Percentiles rank a stretch among this genome's conserved stretches.
Evolutionary conservation across 2,329 filamentous ascomycete species (phyloP).

Genomic region (Phaeophleospora eucalypticola): DNA sequence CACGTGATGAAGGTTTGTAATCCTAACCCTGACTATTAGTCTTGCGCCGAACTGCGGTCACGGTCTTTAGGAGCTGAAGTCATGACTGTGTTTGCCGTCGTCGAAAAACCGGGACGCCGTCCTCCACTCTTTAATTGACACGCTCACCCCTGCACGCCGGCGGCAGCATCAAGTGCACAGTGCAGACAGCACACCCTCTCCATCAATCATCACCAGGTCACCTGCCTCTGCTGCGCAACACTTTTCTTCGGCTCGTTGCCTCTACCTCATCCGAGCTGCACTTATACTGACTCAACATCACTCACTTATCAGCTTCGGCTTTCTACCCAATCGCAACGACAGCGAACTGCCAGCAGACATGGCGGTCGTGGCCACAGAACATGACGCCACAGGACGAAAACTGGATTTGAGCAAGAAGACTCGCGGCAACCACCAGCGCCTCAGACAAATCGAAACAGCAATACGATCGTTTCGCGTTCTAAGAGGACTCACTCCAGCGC

Average conservation of each 20-base stretch:
- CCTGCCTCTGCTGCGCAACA: not conserved
- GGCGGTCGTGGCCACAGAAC: slow-evolving; percentile 2
- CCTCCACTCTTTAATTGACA: not conserved
- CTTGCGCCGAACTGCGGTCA: not conserved
- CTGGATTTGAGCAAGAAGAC: slow-evolving; percentile 15
- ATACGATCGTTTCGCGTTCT: slow-evolving; percentile 25
- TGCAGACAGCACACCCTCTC: not conserved
- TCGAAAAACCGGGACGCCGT: not conserved
- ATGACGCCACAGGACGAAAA: not conserved
- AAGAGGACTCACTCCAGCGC: slow-evolving; percentile 22
- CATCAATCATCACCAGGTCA: not conserved
- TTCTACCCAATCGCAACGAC: not conserved
- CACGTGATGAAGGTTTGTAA: not conserved
- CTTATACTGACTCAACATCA: not conserved
- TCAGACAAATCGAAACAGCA: slow-evolving; percentile 25
- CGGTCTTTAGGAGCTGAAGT: not conserved
- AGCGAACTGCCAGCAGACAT: not conserved
- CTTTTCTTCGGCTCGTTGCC: not conserved
- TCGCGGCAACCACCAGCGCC: slow-evolving; percentile 11
- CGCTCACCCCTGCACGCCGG: not conserved
- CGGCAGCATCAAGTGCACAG: not conserved
- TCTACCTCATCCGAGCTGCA: not conserved
- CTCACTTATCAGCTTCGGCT: not conserved
- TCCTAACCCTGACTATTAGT: not conserved
- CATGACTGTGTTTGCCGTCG: not conserved